Evolutionary conservation across 1,284 basidiomycete genomes (phyloP).

Genomic region (Pseudozyma flocculosa): DNA sequence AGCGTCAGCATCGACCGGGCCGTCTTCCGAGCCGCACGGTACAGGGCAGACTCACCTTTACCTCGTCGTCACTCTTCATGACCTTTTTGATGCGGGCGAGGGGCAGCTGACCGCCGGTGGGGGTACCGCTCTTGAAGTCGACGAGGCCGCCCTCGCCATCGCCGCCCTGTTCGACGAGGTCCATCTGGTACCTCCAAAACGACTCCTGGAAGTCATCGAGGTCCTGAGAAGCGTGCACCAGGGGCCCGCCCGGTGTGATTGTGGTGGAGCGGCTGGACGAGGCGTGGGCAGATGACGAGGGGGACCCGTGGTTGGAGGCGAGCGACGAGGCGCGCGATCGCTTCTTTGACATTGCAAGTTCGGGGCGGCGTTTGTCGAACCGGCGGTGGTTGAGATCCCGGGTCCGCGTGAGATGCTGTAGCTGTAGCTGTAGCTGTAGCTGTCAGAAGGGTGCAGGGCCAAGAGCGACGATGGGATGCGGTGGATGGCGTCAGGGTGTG

Average conservation of each 20-base stretch:
- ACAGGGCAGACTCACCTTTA: constrained; percentile 35
- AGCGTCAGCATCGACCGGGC: neutral
- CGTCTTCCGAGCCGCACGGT: too few species aligned
- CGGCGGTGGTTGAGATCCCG: too few species aligned
- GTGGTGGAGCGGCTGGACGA: constrained; percentile 17
- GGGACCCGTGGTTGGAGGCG: constrained; percentile 12
- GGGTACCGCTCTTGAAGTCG: constrained; percentile 46
- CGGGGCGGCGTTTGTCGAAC: too few species aligned
- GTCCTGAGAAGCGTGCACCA: constrained; percentile 32
- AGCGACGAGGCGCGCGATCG: constrained; percentile 30
- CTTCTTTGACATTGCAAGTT: constrained; percentile 38
- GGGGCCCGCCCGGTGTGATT: constrained; percentile 16
- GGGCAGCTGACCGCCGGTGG: constrained; percentile 49
- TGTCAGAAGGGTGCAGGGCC: too few species aligned
- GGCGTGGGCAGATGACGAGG: constrained; percentile 1
- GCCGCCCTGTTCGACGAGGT: constrained; percentile 46
- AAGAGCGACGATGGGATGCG: too few species aligned
- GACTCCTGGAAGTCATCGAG: constrained; percentile 46
- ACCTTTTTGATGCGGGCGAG: constrained; percentile 58
- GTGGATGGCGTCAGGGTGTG: too few species aligned
- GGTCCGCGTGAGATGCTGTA: too few species aligned
- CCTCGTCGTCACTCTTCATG: constrained; percentile 57
- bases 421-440: too few species aligned
- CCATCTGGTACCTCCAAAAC: constrained; percentile 53
- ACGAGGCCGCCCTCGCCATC: constrained; percentile 45